Percentiles rank a stretch among this genome's conserved stretches.
phyloP scores from a whole-genome alignment of 495 filamentous ascomycete species.

The Podospora pseudocomata region DNA sequence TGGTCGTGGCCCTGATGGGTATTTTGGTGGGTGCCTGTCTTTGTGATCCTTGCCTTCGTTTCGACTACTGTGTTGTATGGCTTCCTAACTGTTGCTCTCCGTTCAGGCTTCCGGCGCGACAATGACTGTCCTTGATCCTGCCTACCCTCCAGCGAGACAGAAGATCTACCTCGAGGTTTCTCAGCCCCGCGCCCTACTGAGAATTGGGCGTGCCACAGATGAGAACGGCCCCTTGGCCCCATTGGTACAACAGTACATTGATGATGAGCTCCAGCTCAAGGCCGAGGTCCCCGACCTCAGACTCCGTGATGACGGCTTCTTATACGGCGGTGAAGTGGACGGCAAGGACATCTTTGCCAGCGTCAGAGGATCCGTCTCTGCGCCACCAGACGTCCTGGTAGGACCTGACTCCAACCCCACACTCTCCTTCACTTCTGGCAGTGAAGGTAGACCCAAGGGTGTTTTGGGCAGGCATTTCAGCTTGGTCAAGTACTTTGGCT shows the following conservation, averaged over 20 bases:
- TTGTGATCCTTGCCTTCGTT: not conserved
- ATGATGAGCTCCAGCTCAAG: conserved; percentile 66
- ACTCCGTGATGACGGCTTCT: conserved; percentile 67
- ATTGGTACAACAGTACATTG: conserved; percentile 69
- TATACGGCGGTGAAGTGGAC: conserved; percentile 63
- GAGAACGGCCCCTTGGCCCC: conserved; percentile 69
- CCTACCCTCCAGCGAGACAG: conserved; percentile 84
- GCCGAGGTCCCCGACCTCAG: conserved; percentile 74
- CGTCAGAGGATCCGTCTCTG: conserved; percentile 48
- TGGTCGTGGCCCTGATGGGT: conserved; percentile 65
- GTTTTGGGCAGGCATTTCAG: conserved; percentile 86
- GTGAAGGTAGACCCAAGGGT: conserved; percentile 71
- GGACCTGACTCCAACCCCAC: conserved; percentile 87
- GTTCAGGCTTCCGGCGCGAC: conserved; percentile 59
- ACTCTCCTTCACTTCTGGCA: conserved; percentile 79
- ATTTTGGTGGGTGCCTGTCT: conserved; percentile 38
- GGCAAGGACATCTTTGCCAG: conserved; percentile 64
- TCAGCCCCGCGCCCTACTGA: conserved; percentile 71
- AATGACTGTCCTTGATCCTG: conserved; percentile 81
- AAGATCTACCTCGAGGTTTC: conserved; percentile 90
- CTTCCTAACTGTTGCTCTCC: not conserved
- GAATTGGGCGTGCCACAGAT: conserved; percentile 73
- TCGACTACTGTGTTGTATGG: not conserved
- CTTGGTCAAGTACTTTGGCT: conserved; percentile 81
- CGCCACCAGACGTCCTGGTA: conserved; percentile 70